Conservation (phyloP, 2,329 filamentous ascomycete genomes). For the Tolypocladium ophioglossoides region DNA sequence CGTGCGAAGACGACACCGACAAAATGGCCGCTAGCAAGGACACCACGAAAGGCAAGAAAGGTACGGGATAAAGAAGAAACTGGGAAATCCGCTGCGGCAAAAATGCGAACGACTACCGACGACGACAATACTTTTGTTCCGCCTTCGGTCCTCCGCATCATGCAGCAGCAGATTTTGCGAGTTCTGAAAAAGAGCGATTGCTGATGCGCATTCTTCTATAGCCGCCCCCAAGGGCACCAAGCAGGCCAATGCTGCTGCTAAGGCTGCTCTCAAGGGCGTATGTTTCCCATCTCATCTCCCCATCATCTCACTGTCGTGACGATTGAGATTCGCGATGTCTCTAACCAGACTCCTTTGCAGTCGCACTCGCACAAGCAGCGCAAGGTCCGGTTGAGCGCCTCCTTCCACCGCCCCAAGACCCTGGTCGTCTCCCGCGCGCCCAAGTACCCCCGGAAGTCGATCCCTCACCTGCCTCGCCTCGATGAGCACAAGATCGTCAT, state of each 20-base stretch:
- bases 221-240: conserved; percentile 57
- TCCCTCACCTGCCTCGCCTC: conserved; percentile 80
- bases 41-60: conserved; percentile 33
- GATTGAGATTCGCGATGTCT: background rate
- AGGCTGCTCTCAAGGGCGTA: conserved; percentile 94
- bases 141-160: conserved; percentile 30
- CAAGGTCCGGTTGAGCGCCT: conserved; percentile 87
- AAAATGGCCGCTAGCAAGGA: conserved; percentile 27
- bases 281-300: conserved; percentile 29
- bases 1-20: conserved; percentile 8
- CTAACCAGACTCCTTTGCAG: conserved; percentile 17
- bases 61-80: conserved; percentile 28
- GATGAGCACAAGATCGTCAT: conserved; percentile 97
- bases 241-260: conserved; percentile 88
- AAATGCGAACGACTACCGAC: conserved; percentile 3
- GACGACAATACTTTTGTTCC: background rate
- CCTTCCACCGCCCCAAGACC: conserved; percentile 97
- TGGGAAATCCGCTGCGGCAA: conserved; percentile 3
- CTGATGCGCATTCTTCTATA: conserved; percentile 51
- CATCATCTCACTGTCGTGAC: background rate
- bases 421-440: conserved; percentile 80
- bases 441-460: conserved; percentile 95
- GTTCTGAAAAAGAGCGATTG: conserved; percentile 62
- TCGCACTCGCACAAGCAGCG: conserved; percentile 66
- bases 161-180: conserved; percentile 70